Percentiles rank a stretch among this genome's conserved stretches.
Conservation (phyloP, 2,329 filamentous ascomycete species). For the Cordyceps militaris region DNA sequence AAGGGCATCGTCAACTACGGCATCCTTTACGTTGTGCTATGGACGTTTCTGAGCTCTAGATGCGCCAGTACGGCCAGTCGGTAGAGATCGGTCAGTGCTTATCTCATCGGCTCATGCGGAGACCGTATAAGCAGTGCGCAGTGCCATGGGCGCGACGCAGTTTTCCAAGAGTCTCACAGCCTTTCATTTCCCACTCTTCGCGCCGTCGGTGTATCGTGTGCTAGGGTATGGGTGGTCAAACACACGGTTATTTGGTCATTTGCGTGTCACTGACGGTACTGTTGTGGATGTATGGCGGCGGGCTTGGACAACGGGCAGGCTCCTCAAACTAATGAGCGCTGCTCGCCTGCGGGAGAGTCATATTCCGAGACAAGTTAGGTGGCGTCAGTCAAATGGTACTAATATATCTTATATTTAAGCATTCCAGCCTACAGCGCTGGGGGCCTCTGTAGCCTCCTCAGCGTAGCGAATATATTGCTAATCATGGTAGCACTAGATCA, state of each 20-base stretch:
- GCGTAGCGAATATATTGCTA: neutral
- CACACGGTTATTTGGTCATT: slow-evolving; percentile 32
- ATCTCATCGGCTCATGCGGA: slow-evolving; percentile 39
- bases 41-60: slow-evolving; percentile 54
- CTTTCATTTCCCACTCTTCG: slow-evolving; percentile 44
- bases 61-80: slow-evolving; percentile 44
- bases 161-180: slow-evolving; percentile 39
- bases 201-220: slow-evolving; percentile 30
- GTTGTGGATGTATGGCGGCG: slow-evolving; percentile 35
- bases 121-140: slow-evolving; percentile 33
- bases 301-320: slow-evolving; percentile 20
- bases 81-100: slow-evolving; percentile 42
- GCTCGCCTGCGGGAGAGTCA: too few species aligned
- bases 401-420: neutral
- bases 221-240: slow-evolving; percentile 35
- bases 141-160: slow-evolving; percentile 39
- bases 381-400: neutral
- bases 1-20: slow-evolving; percentile 56
- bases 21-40: slow-evolving; percentile 56
- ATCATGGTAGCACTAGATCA: neutral
- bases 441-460: neutral
- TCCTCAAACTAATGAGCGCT: slow-evolving; percentile 14
- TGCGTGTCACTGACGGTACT: slow-evolving; percentile 30
- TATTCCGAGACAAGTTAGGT: too few species aligned
- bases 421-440: neutral